Evolutionary conservation across 1,139 yeast genomes (phyloP).

Genomic region (Lodderomyces parapsilosis): DNA sequence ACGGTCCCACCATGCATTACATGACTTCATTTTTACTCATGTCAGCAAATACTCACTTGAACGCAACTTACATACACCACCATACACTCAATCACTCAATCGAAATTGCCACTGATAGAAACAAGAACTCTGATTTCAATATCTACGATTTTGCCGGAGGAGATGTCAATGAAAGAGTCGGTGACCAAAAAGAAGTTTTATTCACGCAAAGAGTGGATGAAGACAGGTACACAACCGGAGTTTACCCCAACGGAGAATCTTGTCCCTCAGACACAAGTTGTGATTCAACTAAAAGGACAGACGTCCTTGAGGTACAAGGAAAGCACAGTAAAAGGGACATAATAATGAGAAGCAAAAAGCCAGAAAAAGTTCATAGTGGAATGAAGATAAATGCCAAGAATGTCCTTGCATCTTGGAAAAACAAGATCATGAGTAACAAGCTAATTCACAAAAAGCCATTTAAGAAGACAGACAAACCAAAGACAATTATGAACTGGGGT

Average conservation of each 20-base stretch:
- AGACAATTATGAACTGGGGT: background rate
- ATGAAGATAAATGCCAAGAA: background rate
- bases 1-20: conserved; percentile 8
- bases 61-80: conserved; percentile 7
- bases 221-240: background rate
- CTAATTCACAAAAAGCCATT: background rate
- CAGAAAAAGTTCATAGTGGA: background rate
- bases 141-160: too few relatives aligned
- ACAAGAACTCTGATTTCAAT: background rate
- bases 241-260: background rate
- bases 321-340: background rate
- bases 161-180: background rate
- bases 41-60: conserved; percentile 9
- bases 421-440: background rate
- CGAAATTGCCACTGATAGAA: background rate
- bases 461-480: background rate
- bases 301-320: background rate
- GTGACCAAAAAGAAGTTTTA: background rate
- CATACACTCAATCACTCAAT: background rate
- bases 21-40: conserved; percentile 12
- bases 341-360: background rate
- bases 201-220: background rate
- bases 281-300: background rate
- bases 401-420: background rate
- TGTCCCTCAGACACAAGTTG: background rate